Percentiles rank a stretch among this genome's conserved stretches.
Evolutionary conservation across 768 basidiomycete genomes (phyloP).

Genomic region (Trametes meyenii): DNA sequence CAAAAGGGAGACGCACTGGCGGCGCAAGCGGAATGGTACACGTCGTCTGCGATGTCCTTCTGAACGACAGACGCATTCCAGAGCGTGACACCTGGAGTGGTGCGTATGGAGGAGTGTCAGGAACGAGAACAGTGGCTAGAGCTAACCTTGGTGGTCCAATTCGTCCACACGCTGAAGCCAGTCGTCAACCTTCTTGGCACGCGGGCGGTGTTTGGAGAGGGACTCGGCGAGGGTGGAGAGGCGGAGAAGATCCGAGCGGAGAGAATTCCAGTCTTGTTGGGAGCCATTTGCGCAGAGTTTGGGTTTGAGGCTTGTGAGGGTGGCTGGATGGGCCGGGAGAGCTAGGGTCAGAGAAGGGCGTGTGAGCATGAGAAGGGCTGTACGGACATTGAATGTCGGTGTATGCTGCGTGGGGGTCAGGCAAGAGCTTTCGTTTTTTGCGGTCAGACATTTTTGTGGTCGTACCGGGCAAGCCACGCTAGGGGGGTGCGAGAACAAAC

Average conservation of each 20-base stretch:
- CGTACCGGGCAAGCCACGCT: background rate
- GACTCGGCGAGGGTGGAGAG: conserved; percentile 69
- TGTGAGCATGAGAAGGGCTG: conserved; percentile 5
- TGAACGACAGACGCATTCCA: conserved; percentile 83
- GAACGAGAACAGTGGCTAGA: conserved; percentile 19
- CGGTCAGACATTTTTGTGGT: conserved; percentile 18
- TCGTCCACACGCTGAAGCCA: conserved; percentile 65
- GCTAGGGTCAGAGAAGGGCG: conserved; percentile 1
- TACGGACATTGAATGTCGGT: conserved; percentile 23
- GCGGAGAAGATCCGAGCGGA: conserved; percentile 63
- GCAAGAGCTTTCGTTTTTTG: conserved; percentile 38
- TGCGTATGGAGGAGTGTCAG: conserved; percentile 14
- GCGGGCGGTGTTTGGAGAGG: conserved; percentile 66
- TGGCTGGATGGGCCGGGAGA: conserved; percentile 45
- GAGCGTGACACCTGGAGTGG: conserved; percentile 73
- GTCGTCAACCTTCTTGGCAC: conserved; percentile 50
- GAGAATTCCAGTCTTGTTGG: conserved; percentile 45
- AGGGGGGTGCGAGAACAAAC: background rate
- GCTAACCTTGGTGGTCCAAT: conserved; percentile 83
- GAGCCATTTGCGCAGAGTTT: conserved; percentile 49
- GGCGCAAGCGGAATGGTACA: conserved; percentile 54
- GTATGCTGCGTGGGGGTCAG: conserved; percentile 41
- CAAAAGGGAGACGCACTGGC: conserved; percentile 55
- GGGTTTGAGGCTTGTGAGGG: conserved; percentile 69
- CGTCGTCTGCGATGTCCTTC: conserved; percentile 58